These are phyloP conservation scores for Kluyveromyces wickerhamii DNA, from an alignment of 805 yeast species.

Conservation along the genomic window DNA sequence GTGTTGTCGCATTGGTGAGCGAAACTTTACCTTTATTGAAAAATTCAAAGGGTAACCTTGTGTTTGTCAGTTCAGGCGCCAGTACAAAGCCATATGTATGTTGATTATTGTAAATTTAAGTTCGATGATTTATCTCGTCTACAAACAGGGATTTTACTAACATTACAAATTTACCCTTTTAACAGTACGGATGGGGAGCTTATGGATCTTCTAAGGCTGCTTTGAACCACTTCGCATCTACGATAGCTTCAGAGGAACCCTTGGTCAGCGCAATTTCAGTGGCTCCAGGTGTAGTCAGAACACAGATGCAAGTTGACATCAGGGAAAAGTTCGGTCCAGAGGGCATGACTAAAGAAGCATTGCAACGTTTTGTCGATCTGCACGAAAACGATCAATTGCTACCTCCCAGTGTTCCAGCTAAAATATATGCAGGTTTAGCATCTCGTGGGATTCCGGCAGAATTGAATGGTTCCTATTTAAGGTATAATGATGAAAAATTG, in stretches of 20 bases:
- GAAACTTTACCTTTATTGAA: slow-evolving; percentile 50
- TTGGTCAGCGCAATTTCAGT: slow-evolving; percentile 48
- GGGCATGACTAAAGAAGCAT: slow-evolving; percentile 53
- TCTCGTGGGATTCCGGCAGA: slow-evolving; percentile 46
- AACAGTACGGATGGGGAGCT: slow-evolving; percentile 72
- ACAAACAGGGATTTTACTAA: too few relatives aligned
- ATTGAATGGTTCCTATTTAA: slow-evolving; percentile 58
- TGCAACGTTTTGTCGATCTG: slow-evolving; percentile 56
- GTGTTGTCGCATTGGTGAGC: slow-evolving; percentile 54
- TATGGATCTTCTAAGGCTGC: slow-evolving; percentile 93
- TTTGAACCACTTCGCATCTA: slow-evolving; percentile 61
- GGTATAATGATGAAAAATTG: slow-evolving; percentile 44
- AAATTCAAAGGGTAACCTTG: slow-evolving; percentile 48
- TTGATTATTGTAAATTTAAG: too few relatives aligned
- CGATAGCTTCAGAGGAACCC: slow-evolving; percentile 62
- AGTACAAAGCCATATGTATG: slow-evolving; percentile 44
- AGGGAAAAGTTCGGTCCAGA: slow-evolving; percentile 51
- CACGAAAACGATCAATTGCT: slow-evolving; percentile 50
- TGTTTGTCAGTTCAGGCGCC: slow-evolving; percentile 91
- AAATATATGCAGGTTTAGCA: slow-evolving; percentile 59
- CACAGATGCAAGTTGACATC: slow-evolving; percentile 78
- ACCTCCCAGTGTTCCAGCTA: slow-evolving; percentile 66
- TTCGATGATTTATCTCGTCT: too few relatives aligned
- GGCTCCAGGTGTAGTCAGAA: slow-evolving; percentile 94
- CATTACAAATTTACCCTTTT: too few relatives aligned